Base-by-base conservation (phyloP, 2,329 filamentous ascomycete genomes). In the Sporothrix schenckii region DNA sequence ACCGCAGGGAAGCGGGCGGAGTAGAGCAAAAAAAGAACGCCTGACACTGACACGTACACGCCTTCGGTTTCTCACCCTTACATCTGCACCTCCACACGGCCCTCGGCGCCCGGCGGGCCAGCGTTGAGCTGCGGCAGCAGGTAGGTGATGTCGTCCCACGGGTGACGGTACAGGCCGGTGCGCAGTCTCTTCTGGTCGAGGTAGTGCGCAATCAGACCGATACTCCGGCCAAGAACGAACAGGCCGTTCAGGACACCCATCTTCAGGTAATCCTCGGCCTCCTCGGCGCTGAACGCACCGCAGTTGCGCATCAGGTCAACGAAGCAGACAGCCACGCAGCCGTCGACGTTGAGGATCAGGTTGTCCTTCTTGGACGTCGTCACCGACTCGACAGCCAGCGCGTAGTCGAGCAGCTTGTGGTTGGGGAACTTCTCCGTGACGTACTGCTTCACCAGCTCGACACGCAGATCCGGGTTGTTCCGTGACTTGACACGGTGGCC, bases 361-460 rank as follows among this genome's bases (percentile, higher is more conserved):
- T 98, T 99, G 86, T 99, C 95, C 89, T 99, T 99, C 92, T 99
- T 99, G 75, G 93, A 97, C 66, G 95, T 99, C 70, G 95, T 99
- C 75, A 99, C 95, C 13, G 92, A 92, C 89, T 99, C 95, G 76
- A 99, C 95, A 61, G 95, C 95, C 79, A 99, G 89, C 76, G 95
- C 95, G 82, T 97, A 99, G 86, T 99, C 95, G 80, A 99, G 93
- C 80, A 98, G 90, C 89, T 98, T 98, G 88, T 92, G 93, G 85
- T 85, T 94, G 77, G 95, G 93, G 91, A 99, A 99, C 86, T 95
- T 93, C 87, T 94, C 92, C 84, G 94, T 88, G 80, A 97, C 95
- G 82, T 95, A 99, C 84, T 99, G 94, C 88, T 98, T 99, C 80
- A 99, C 95, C 72, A 99, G 91, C 86, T 98, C 94, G 77, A 99